Evolutionary conservation across 2,329 filamentous ascomycete genomes (phyloP).

Genomic region (Colletotrichum musicola): DNA sequence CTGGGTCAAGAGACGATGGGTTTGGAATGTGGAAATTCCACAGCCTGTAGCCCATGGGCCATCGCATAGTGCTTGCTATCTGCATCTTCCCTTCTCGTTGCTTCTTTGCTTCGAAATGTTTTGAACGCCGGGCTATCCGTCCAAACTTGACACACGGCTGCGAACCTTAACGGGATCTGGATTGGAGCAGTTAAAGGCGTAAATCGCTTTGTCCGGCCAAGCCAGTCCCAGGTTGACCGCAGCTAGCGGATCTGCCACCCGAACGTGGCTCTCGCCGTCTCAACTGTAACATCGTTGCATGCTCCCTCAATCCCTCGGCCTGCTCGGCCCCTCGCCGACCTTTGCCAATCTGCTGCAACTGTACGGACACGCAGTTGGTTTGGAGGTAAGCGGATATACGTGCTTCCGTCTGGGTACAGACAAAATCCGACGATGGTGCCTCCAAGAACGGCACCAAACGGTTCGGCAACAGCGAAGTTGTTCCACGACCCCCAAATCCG

Average conservation of each 20-base stretch:
- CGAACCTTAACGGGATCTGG: constrained; percentile 30
- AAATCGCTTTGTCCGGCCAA: constrained; percentile 33
- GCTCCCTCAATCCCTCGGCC: constrained; percentile 21
- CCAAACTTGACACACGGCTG: constrained; percentile 39
- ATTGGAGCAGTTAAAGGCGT: constrained; percentile 12
- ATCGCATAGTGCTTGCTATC: neutral
- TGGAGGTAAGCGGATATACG: constrained; percentile 6
- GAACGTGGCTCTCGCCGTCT: constrained; percentile 39
- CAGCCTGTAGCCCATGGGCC: neutral
- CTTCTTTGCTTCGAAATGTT: constrained; percentile 33
- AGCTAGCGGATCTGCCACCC: constrained; percentile 39
- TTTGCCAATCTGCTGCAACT: constrained; percentile 14
- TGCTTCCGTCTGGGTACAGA: constrained; percentile 7
- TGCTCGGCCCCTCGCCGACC: constrained; percentile 23
- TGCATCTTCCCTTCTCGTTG: neutral
- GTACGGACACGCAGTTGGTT: neutral
- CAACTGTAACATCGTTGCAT: constrained; percentile 35
- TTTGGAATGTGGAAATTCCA: neutral
- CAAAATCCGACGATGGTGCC: neutral
- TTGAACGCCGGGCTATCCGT: constrained; percentile 34
- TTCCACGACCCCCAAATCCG: neutral
- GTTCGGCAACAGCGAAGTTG: neutral
- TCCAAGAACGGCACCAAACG: neutral
- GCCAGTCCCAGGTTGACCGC: constrained; percentile 34
- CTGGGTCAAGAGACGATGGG: neutral